Evolutionary conservation across 2,329 filamentous ascomycete species (phyloP), one percentile per base, ranked within the genome.

Genomic region (Metarhizium sp.): DNA sequence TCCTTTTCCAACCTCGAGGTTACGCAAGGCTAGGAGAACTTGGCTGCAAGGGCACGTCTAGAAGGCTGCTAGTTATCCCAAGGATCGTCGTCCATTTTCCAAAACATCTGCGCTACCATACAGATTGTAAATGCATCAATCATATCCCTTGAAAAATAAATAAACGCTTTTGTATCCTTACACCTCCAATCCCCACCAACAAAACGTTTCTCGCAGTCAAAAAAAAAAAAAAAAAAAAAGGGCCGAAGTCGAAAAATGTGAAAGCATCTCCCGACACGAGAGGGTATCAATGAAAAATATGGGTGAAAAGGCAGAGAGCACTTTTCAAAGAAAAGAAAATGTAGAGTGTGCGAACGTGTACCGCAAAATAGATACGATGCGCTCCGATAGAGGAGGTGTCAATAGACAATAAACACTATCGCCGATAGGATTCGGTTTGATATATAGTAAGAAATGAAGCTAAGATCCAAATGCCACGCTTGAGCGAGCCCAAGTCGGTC

Each of bases 371-470:
- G 5, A 6, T n/a, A 16, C 29, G 6, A 47, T 49, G 14, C 16
- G 30, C 43, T 40, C 50, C 34, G 47, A 43, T 6, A 16, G 20
- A 32, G 47, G 48, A 52, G 40, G 50, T 38, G 16, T 55, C 54
- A 20, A 58, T 61, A 66, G 60, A 66, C 60, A 67, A 66, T 67
- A 67, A 66, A 69, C 64, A 65, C 66, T 65, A 67, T 69, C 61
- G 65, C 65, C 66, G 61, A 66, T 63, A 63, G 59, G 57, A 56
- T 61, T 60, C 57, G 60, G 63, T 59, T 48, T 62, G 59, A 64
- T 66, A 61, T 63, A 59, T 59, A 65, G 50, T 59, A 57, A 56
- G 56, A 61, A 62, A 59, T 40, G 59, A 58, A 61, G 57, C 3
- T 25, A 25, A 25, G 25, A 25, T 25, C 25, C 25, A 25, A 25